Percentiles rank a stretch among this genome's conserved stretches.
Evolutionary conservation across 2,329 filamentous ascomycete species (phyloP).

Genomic region (Phaeosphaeria sp.): DNA sequence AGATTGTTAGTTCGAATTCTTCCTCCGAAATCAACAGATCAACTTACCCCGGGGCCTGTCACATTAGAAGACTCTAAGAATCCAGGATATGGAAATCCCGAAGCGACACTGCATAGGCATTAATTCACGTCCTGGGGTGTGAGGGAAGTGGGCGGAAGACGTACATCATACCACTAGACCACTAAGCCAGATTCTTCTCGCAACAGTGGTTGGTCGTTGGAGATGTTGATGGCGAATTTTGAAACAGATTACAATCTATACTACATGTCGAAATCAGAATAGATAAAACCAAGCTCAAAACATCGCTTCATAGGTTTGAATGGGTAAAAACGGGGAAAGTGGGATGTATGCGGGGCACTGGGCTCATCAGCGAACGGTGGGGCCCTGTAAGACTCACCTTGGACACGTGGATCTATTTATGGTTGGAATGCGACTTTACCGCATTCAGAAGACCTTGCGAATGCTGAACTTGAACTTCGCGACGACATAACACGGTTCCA

Average conservation of each 20-base stretch:
- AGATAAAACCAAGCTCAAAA: no score
- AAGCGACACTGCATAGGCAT: constrained; percentile 27
- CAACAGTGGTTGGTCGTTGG: constrained; percentile 2
- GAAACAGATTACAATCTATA: neutral
- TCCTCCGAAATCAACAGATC: neutral
- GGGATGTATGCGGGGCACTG: neutral
- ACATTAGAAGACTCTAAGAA: constrained; percentile 34
- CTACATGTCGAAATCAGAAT: neutral
- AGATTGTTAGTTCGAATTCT: neutral
- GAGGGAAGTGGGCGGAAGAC: neutral
- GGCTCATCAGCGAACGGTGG: constrained; percentile 13
- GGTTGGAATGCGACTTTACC: constrained; percentile 8
- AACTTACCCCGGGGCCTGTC: constrained; percentile 45
- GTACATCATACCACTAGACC: constrained; percentile 35
- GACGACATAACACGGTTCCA: neutral
- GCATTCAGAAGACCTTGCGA: constrained; percentile 22
- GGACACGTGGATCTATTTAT: constrained; percentile 3
- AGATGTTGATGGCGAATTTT: constrained; percentile 12
- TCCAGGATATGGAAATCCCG: constrained; percentile 31
- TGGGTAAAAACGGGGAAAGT: no score
- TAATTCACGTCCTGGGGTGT: neutral
- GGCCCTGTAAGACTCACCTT: constrained; percentile 2
- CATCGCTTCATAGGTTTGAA: no score
- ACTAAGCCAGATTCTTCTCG: constrained; percentile 23
- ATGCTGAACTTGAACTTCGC: neutral